These are phyloP conservation scores for Prunus davidiana DNA, from an alignment of 306 rosid species.

Conservation along the genomic window DNA sequence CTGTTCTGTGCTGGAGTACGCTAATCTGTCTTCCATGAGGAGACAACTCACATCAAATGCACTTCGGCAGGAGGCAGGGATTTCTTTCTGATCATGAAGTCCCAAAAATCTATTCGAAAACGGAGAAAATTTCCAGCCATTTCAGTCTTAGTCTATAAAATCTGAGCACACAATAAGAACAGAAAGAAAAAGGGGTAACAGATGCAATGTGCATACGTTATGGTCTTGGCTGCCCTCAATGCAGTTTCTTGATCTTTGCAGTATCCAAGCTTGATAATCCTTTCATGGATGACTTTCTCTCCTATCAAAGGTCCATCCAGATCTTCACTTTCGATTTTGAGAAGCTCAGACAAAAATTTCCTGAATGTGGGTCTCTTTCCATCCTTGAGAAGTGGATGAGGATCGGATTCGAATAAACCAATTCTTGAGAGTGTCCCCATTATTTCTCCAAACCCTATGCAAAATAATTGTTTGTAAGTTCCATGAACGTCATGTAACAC, in stretches of 20 bases:
- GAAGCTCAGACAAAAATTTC: conserved; percentile 63
- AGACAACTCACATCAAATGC: conserved; percentile 75
- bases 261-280: conserved; percentile 50
- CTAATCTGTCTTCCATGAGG: conserved; percentile 78
- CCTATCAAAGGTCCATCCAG: conserved; percentile 31
- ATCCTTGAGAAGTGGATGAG: conserved; percentile 53
- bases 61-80: conserved; percentile 75
- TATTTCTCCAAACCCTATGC: conserved; percentile 71
- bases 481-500: background rate
- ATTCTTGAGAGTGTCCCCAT: conserved; percentile 82
- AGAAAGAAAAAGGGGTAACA: conserved; percentile 2
- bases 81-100: conserved; percentile 59
- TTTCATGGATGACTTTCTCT: conserved; percentile 57
- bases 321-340: conserved; percentile 36
- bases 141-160: background rate
- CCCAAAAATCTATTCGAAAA: conserved; percentile 69
- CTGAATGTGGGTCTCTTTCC: conserved; percentile 54
- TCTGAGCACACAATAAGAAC: background rate
- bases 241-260: conserved; percentile 68
- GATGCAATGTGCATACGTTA: conserved; percentile 40
- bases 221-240: conserved; percentile 71
- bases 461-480: conserved; percentile 2
- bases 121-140: background rate
- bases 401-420: conserved; percentile 63
- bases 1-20: conserved; percentile 73